phyloP scores from a whole-genome alignment of 306 rosid species.

The Castanospermum australe region DNA sequence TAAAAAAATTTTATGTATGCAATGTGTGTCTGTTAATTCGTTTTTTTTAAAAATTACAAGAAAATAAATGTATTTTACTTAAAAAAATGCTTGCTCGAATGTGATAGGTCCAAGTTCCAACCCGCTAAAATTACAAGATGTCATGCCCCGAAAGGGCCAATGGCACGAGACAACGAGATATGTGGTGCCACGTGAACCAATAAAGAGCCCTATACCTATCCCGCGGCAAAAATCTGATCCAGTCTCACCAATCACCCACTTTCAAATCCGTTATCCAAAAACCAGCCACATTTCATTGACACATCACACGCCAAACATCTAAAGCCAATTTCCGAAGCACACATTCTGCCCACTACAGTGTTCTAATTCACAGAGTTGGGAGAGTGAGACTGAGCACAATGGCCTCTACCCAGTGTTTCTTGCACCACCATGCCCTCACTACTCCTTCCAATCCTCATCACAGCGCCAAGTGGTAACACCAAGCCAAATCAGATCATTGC shows the following conservation, averaged over 20 bases:
- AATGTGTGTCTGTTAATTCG: no score
- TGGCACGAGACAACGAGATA: not conserved
- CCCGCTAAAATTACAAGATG: no score
- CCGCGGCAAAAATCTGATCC: slow-evolving; percentile 38
- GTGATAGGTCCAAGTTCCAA: no score
- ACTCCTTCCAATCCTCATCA: slow-evolving; percentile 44
- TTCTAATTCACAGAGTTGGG: slow-evolving; percentile 8
- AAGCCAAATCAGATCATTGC: slow-evolving; percentile 64
- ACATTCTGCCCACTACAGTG: not conserved
- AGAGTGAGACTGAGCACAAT: slow-evolving; percentile 28
- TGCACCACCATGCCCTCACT: slow-evolving; percentile 83
- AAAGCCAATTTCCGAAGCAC: slow-evolving; percentile 19
- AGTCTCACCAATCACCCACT: slow-evolving; percentile 36
- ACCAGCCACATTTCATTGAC: slow-evolving; percentile 26
- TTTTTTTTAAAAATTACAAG: no score
- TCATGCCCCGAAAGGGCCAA: no score
- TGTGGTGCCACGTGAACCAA: slow-evolving; percentile 57
- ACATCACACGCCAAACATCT: slow-evolving; percentile 15
- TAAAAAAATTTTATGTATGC: no score
- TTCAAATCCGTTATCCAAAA: slow-evolving; percentile 34
- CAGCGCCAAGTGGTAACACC: slow-evolving; percentile 52
- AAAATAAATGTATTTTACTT: no score
- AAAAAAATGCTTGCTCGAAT: no score
- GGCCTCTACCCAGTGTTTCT: slow-evolving; percentile 87
- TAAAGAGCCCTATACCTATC: slow-evolving; percentile 50